Evolutionary conservation across 306 rosid genomes (phyloP).

Genomic region (Geum urbanum): DNA sequence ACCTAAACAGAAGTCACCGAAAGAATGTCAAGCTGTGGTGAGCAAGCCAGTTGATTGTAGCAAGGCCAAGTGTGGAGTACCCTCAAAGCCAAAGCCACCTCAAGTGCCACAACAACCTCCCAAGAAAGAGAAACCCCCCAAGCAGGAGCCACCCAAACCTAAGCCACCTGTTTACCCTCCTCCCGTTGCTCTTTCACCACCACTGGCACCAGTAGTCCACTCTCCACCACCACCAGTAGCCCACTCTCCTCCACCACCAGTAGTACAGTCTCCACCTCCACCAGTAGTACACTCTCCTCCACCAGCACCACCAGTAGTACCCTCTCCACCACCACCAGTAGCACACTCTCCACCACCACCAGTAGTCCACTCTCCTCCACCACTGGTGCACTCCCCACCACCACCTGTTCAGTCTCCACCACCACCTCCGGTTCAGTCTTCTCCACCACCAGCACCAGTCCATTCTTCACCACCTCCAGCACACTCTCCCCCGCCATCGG

Average conservation of each 20-base stretch:
- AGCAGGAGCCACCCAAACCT: slow-evolving; percentile 4
- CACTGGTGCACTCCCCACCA: neutral
- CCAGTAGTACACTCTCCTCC: neutral
- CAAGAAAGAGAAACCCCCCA: neutral
- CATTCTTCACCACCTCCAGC: neutral
- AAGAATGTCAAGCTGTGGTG: slow-evolving; percentile 39
- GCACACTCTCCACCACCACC: slow-evolving; percentile 8
- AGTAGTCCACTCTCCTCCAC: slow-evolving; percentile 5
- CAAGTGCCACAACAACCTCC: slow-evolving; percentile 6
- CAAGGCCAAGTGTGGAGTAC: slow-evolving; percentile 46
- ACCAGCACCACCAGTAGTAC: too few species aligned
- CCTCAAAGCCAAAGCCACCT: slow-evolving; percentile 24
- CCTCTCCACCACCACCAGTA: neutral
- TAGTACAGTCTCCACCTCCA: neutral
- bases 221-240: neutral
- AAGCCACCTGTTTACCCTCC: neutral
- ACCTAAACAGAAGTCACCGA: slow-evolving; percentile 45
- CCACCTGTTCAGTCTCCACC: slow-evolving; percentile 1
- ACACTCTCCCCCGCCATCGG: neutral
- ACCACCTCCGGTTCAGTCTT: neutral
- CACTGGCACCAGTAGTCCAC: neutral
- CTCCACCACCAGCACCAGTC: too few species aligned
- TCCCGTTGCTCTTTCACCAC: neutral
- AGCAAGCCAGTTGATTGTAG: slow-evolving; percentile 63
- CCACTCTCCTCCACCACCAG: neutral